Percentiles rank a stretch among this genome's conserved stretches.
These are phyloP conservation scores for Blastomyces parvus DNA, from an alignment of 2,329 filamentous ascomycete species.

Conservation along the genomic window DNA sequence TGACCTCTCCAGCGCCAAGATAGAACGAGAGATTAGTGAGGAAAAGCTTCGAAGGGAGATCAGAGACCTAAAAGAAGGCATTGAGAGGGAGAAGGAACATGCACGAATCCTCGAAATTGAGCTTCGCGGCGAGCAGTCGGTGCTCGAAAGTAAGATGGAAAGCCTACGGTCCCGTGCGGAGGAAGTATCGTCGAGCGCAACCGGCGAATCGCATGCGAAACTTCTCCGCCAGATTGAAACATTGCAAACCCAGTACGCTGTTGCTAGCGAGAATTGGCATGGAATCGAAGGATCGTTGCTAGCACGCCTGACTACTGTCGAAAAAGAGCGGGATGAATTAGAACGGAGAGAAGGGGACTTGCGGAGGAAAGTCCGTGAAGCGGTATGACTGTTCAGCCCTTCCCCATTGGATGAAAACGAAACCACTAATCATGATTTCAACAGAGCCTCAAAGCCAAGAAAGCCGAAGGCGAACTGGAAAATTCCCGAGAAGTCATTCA, in stretches of 20 bases:
- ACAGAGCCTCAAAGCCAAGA: constrained; percentile 57
- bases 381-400: constrained; percentile 45
- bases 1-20: constrained; percentile 54
- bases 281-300: constrained; percentile 83
- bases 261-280: constrained; percentile 96
- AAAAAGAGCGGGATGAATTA: constrained; percentile 86
- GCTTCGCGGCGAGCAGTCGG: constrained; percentile 63
- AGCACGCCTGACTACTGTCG: constrained; percentile 63
- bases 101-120: constrained; percentile 62
- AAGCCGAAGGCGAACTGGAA: constrained; percentile 75
- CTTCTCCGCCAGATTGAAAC: constrained; percentile 90
- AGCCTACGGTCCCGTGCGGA: constrained; percentile 75
- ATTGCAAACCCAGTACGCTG: constrained; percentile 85
- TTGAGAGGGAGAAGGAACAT: constrained; percentile 62
- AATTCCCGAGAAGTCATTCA: constrained; percentile 40
- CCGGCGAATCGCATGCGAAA: constrained; percentile 78
- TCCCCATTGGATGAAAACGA: background rate
- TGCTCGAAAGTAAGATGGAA: constrained; percentile 83
- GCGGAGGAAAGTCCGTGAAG: constrained; percentile 78
- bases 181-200: constrained; percentile 73
- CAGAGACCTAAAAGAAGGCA: constrained; percentile 62
- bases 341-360: constrained; percentile 75
- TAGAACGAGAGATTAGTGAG: constrained; percentile 66
- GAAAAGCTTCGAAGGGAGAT: constrained; percentile 58
- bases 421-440: constrained; percentile 21